phyloP scores from a whole-genome alignment of 106 monocot genomes.

The Dendrobium chrysotoxum region DNA sequence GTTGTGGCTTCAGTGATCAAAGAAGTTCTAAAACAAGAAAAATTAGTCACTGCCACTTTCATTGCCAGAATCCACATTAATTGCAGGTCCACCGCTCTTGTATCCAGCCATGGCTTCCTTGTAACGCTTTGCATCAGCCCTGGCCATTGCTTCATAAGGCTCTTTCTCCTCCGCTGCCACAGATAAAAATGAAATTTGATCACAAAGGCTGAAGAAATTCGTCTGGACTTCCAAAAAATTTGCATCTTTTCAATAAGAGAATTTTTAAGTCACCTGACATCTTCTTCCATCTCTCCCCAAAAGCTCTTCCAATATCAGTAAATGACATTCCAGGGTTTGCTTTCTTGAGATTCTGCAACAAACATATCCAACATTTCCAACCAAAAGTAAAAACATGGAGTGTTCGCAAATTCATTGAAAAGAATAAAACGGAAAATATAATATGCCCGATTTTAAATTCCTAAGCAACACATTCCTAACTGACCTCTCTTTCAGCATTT shows the following conservation, averaged over 20 bases:
- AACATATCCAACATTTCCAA: background rate
- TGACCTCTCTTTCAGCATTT: conserved; percentile 89
- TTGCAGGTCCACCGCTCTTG: conserved; percentile 35
- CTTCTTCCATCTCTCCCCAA: conserved; percentile 98
- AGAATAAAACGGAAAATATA: too few species aligned
- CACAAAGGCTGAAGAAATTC: background rate
- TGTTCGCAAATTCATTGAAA: too few species aligned
- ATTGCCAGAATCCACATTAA: conserved; percentile 53
- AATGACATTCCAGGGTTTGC: conserved; percentile 74
- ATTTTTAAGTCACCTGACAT: conserved; percentile 44
- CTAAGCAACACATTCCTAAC: background rate
- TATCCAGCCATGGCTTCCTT: conserved; percentile 83
- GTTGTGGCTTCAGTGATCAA: background rate
- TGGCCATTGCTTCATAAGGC: conserved; percentile 69
- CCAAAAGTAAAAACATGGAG: background rate
- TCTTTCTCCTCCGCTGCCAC: conserved; percentile 87
- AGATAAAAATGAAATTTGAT: background rate
- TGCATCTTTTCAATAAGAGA: background rate
- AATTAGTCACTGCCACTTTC: conserved; percentile 42
- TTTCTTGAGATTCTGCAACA: conserved; percentile 87
- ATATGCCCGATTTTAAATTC: background rate
- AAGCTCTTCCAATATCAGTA: conserved; percentile 85
- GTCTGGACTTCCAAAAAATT: background rate
- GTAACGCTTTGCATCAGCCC: conserved; percentile 80
- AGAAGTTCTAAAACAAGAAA: background rate